Evolutionary conservation across 495 filamentous ascomycete species (phyloP), one percentile per base, ranked within the genome.

Genomic region (Penicillium crystallinum): DNA sequence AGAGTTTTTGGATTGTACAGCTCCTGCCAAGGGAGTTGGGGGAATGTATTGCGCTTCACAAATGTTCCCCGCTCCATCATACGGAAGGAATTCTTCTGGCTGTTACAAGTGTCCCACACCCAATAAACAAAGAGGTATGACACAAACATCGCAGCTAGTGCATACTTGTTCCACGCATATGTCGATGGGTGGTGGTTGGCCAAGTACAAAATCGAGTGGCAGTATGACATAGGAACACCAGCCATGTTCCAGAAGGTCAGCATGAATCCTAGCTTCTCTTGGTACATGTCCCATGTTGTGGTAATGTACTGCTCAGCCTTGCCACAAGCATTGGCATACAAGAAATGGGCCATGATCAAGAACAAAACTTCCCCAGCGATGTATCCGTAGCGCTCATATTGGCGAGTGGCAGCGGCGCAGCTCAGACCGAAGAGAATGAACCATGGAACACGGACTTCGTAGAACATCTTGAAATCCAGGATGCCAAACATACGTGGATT

Each of bases 191-290:
- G 66, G 67, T 95, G 89, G 66, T 84, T 89, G 43, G 89, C 91
- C 50, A 98, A 82, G 71, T 91, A 97, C 57, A 98, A 71, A 22
- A 86, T 89, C 77, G 88, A 93, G 75, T 98, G 92, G 73, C 92
- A 97, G 77, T 98, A 98, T 25, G 82, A 89, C 42, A 97, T 79
- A 3, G 93, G 93, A 4, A 98, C 93, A 49, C 93, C 93, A 46
- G 90, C 90, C 61, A 98, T 76, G 71, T 98, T 98, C 93, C 93
- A 98, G 81, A 98, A 98, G 66, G 96, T 96, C 52, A 98, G 80
- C 92, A 98, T 95, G 74, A 97, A 98, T 52, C 93, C 93, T 83
- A 90, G 95, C 76, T 97, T 98, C 76, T 98, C 93, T 65, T 92
- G 89, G 74, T 95, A 96, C 89, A 98, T 97, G 69, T 98, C 93